phyloP scores from a whole-genome alignment of 2,329 filamentous ascomycete species.

The Fusarium sp. region DNA sequence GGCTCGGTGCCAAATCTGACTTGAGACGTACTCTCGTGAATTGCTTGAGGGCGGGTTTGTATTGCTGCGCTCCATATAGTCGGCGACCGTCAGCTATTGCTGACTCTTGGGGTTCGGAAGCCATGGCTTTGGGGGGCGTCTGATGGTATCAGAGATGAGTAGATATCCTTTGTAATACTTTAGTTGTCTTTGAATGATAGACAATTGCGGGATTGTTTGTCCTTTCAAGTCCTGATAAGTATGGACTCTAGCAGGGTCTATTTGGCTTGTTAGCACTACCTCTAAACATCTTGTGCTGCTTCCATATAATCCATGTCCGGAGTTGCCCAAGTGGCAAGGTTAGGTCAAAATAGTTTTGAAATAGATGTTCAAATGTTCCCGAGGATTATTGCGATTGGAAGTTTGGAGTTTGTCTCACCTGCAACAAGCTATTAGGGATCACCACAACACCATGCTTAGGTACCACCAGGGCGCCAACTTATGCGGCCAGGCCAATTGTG shows the following conservation, averaged over 20 bases:
- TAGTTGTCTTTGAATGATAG: not conserved
- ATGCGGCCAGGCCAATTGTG: conserved; percentile 3
- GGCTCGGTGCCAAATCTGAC: not conserved
- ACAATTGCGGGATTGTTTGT: not conserved
- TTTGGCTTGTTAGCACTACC: conserved; percentile 6
- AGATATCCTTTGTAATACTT: not conserved
- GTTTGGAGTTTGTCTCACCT: conserved; percentile 34
- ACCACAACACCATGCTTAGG: conserved; percentile 7
- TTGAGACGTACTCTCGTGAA: conserved; percentile 54
- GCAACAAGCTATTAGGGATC: not conserved
- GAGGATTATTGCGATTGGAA: conserved; percentile 5
- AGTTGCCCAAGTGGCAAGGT: conserved; percentile 18
- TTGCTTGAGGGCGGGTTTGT: conserved; percentile 55
- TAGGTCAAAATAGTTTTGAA: conserved; percentile 1
- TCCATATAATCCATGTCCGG: not conserved
- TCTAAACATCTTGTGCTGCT: not conserved
- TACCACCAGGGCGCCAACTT: conserved; percentile 11
- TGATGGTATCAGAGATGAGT: not conserved
- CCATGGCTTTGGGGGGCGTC: conserved; percentile 24
- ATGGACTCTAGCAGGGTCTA: not conserved
- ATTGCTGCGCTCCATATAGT: conserved; percentile 54
- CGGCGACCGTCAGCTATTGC: conserved; percentile 54
- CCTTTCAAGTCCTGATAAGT: not conserved
- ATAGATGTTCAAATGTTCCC: not conserved
- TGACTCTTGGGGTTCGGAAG: conserved; percentile 47